Conservation (phyloP, 129 eudicot species). For the Flaveria robusta region DNA sequence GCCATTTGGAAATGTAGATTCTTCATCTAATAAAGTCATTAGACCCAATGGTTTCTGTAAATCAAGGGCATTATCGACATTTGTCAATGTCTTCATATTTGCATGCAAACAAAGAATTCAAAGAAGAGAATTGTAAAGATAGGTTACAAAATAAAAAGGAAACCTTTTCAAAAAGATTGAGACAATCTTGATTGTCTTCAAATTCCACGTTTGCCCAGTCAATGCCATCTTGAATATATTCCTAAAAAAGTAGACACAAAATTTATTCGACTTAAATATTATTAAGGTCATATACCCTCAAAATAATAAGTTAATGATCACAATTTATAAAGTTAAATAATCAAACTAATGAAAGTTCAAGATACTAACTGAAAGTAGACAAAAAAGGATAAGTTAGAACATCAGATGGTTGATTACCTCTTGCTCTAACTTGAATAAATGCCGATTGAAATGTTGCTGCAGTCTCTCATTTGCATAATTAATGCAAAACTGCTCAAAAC, state of each 20-base stretch:
- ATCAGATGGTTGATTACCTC: slow-evolving; percentile 51
- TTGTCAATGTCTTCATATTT: background rate
- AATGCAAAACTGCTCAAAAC: slow-evolving; percentile 97
- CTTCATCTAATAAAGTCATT: slow-evolving; percentile 80
- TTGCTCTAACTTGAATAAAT: slow-evolving; percentile 87
- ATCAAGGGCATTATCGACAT: slow-evolving; percentile 6
- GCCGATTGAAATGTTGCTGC: slow-evolving; percentile 93
- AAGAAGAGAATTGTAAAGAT: background rate
- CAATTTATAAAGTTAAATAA: no score
- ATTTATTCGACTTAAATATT: no score
- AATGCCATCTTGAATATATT: slow-evolving; percentile 94
- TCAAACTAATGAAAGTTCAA: background rate
- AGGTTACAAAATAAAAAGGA: background rate
- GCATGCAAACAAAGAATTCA: background rate
- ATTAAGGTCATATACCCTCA: background rate
- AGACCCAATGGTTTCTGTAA: slow-evolving; percentile 91
- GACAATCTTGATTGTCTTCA: slow-evolving; percentile 93
- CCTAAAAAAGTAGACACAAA: slow-evolving; percentile 46
- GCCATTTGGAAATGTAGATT: slow-evolving; percentile 89
- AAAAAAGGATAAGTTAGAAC: background rate
- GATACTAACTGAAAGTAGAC: background rate
- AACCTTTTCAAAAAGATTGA: slow-evolving; percentile 88
- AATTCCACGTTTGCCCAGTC: slow-evolving; percentile 91
- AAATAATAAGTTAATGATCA: no score
- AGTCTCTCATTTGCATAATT: slow-evolving; percentile 92